Evolutionary conservation across 371 early-diverging fungal species (phyloP), one percentile per base, ranked within the genome.

Genomic region (Apophysomyces sp.): DNA sequence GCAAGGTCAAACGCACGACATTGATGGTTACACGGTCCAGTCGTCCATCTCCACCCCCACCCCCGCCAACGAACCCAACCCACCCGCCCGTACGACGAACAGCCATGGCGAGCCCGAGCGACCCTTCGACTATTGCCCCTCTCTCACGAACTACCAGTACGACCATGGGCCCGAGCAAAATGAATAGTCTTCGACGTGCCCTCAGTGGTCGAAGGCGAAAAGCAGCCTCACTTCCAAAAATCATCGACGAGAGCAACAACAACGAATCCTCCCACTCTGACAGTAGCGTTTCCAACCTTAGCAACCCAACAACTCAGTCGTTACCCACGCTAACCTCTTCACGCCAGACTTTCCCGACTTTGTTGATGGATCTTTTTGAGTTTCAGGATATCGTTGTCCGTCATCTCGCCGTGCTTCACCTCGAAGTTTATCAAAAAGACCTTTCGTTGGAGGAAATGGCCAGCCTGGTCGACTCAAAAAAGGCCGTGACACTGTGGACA

Each of bases 351-450:
- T 51, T 52, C 7, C 26, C 49, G n/a, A 16, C 52, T 3, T 31
- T 24, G 2, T 13, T 52, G 27, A 16, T 44, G n/a, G 49, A 44
- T 44, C 49, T 44, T 44, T 44, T 11, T 11, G 49, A 44, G 21
- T 72, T 91, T 11, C 91, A 92, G 63, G 81, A 85, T 29, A 82
- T 93, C 55, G 83, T 87, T 31, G 89, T 92, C 28, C 85, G 89
- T 41, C 92, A 92, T 62, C 70, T 91, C 16, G 94, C 94, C 0
- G 89, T 89, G 1, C 67, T 88, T 32, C 72, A 78, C 21, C 61
- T 95, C 59, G 81, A 86, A 4, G 86, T 81, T 4, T 65, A 89
- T 44, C 78, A 94, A n/a, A 81, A 76, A 18, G 66, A 78, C 0
- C 80, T 84, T 62, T 73, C 76, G 0, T 55, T 84, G 30, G 86